Percentiles rank a stretch among this genome's conserved stretches.
Conservation (phyloP, 116 monocot species). For the Dioscorea cayenensis region DNA sequence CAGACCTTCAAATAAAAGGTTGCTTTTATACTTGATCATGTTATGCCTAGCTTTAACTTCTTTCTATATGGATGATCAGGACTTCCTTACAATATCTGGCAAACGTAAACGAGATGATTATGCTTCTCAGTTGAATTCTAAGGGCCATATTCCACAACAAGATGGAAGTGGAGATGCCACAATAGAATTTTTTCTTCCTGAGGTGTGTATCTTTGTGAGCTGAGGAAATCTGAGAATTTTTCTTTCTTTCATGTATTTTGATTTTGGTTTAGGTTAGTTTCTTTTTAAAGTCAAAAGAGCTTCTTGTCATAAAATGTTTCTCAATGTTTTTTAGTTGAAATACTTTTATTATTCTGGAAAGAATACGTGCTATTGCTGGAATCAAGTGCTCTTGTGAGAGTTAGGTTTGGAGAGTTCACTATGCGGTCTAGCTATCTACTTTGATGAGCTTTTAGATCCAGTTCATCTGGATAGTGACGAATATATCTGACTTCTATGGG, state of each 20-base stretch:
- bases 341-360: too few species aligned
- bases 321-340: too few species aligned
- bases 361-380: too few species aligned
- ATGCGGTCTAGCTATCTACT: too few species aligned
- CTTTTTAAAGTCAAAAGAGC: too few species aligned
- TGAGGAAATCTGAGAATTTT: not conserved
- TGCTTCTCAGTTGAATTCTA: conserved; percentile 35
- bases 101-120: conserved; percentile 79
- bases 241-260: not conserved
- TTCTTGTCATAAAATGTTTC: too few species aligned
- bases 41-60: not conserved
- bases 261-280: not conserved
- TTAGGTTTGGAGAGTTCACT: too few species aligned
- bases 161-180: conserved; percentile 67
- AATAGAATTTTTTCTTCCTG: conserved; percentile 34
- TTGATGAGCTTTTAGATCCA: too few species aligned
- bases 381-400: too few species aligned
- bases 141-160: conserved; percentile 75
- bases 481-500: too few species aligned
- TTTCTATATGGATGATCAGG: conserved; percentile 25
- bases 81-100: conserved; percentile 68
- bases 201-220: conserved; percentile 29
- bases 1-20: too few species aligned
- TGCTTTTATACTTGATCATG: not conserved
- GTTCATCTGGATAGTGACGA: too few species aligned